Evolutionary conservation across 164 flowering plant species (phyloP).

Genomic region (Paratinospora sagittata): DNA sequence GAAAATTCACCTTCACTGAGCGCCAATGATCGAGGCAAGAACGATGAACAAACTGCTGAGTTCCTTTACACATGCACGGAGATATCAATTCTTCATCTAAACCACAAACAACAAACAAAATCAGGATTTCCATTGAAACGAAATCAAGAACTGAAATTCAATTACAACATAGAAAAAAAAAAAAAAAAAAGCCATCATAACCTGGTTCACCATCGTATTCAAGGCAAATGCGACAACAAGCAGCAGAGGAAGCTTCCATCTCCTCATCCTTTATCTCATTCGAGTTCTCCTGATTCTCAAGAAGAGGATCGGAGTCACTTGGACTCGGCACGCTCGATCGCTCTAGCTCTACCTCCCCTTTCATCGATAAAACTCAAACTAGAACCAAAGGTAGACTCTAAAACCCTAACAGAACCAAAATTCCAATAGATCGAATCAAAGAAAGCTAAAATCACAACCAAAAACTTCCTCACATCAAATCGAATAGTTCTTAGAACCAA

Average conservation of each 20-base stretch:
- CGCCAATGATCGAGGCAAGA: conserved; percentile 97
- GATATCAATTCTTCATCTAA: conserved; percentile 78
- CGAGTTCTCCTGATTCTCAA: conserved; percentile 26
- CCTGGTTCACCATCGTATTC: conserved; percentile 71
- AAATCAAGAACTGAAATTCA: background rate
- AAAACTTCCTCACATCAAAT: background rate
- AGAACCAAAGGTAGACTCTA: background rate
- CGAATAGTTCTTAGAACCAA: background rate
- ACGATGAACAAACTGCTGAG: conserved; percentile 94
- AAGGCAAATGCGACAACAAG: conserved; percentile 85
- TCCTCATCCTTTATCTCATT: conserved; percentile 49
- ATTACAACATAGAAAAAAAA: too few species aligned
- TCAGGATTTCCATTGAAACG: background rate
- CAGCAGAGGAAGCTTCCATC: conserved; percentile 48
- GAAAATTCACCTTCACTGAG: conserved; percentile 60
- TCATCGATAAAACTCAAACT: too few species aligned
- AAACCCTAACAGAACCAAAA: conserved; percentile 5
- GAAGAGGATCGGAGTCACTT: conserved; percentile 57
- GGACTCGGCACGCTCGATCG: conserved; percentile 22
- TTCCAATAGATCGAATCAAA: background rate
- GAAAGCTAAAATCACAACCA: background rate
- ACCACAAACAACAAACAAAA: conserved; percentile 13
- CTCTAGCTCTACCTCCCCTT: conserved; percentile 50
- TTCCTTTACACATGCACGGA: conserved; percentile 97
- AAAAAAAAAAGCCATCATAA: conserved; percentile 8